A percentile compares a stretch with the other conserved stretches of the same genome.
These are phyloP conservation scores for Triadica sebifera DNA, from an alignment of 345 rosid genomes.

Conservation along the genomic window DNA sequence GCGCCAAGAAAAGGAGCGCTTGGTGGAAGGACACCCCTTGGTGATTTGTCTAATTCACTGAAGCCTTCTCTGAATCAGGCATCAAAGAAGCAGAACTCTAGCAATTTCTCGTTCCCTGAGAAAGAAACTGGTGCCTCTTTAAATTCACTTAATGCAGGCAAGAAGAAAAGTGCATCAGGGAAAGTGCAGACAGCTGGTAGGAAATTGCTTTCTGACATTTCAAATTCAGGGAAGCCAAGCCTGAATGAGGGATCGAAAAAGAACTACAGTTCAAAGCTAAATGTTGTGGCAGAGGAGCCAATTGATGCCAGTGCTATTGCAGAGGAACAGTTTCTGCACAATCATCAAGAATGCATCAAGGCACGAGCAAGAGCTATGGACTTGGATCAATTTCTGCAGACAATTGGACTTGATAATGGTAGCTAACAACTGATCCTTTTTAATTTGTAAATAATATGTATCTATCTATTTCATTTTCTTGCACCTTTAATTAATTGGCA, in stretches of 20 bases:
- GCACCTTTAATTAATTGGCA: background rate
- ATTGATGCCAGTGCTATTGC: conserved; percentile 22
- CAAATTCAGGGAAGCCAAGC: conserved; percentile 37
- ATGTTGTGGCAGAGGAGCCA: conserved; percentile 33
- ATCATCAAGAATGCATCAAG: conserved; percentile 54
- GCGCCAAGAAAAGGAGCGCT: conserved; percentile 35
- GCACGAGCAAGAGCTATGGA: conserved; percentile 33
- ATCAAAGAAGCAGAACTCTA: conserved; percentile 35
- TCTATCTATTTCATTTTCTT: background rate
- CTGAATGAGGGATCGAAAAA: conserved; percentile 39
- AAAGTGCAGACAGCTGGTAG: conserved; percentile 31
- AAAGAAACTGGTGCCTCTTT: conserved; percentile 23
- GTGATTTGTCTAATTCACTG: conserved; percentile 59
- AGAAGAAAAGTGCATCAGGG: conserved; percentile 33
- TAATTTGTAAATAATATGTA: background rate
- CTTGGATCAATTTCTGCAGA: conserved; percentile 37
- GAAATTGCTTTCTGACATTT: conserved; percentile 58
- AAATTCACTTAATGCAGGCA: conserved; percentile 27
- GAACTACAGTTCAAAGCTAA: conserved; percentile 24
- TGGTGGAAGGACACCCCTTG: conserved; percentile 59
- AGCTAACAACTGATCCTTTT: background rate
- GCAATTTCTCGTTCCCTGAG: conserved; percentile 22
- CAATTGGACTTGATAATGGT: conserved; percentile 42
- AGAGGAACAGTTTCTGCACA: conserved; percentile 46
- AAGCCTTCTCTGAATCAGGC: conserved; percentile 34